Conservation (phyloP, 257 asterid genomes). For the Solanum etuberosum region DNA sequence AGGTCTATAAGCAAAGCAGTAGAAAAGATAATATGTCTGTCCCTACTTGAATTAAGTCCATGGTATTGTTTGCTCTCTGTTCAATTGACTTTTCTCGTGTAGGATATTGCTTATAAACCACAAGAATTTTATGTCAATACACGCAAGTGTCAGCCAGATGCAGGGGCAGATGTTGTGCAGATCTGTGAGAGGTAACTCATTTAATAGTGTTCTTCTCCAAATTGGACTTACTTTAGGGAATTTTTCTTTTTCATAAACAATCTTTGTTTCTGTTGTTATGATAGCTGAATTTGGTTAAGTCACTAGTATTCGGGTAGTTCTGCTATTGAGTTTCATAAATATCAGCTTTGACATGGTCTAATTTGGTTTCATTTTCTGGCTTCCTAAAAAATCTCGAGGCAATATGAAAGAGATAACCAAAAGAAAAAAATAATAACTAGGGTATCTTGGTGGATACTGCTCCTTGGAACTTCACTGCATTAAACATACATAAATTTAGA, state of each 20-base stretch:
- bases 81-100: neutral
- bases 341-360: neutral
- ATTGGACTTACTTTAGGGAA: neutral
- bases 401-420: neutral
- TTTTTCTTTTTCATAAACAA: neutral
- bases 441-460: neutral
- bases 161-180: slow-evolving; percentile 64
- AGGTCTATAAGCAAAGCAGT: neutral
- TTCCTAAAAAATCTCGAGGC: neutral
- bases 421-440: neutral
- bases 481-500: neutral
- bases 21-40: neutral
- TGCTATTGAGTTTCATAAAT: neutral
- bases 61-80: neutral
- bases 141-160: slow-evolving; percentile 79
- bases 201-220: neutral
- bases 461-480: neutral
- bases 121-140: slow-evolving; percentile 74
- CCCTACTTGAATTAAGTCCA: neutral
- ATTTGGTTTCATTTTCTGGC: neutral
- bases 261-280: neutral
- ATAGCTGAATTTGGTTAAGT: neutral
- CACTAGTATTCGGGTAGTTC: neutral
- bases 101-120: slow-evolving; percentile 96
- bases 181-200: slow-evolving; percentile 75